These are phyloP conservation scores for Pilatotrama ljubarskyi DNA, from an alignment of 768 basidiomycete species.

Conservation along the genomic window DNA sequence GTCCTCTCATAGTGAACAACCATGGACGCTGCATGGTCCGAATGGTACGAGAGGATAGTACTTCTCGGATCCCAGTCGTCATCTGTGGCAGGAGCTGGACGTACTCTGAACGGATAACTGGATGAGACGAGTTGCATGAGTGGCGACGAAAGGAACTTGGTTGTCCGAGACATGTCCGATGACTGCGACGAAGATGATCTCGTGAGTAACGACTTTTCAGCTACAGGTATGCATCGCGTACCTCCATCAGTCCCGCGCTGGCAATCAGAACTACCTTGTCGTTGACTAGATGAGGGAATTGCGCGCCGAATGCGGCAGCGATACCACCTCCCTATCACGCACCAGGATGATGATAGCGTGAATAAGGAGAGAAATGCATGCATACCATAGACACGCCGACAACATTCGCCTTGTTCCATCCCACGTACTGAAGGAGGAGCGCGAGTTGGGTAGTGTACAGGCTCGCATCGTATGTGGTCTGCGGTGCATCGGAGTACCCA, in stretches of 20 bases:
- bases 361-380: not conserved
- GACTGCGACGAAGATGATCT: constrained; percentile 39
- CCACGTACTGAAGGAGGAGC: constrained; percentile 74
- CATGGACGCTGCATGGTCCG: too few species aligned
- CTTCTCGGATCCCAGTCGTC: not conserved
- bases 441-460: constrained; percentile 81
- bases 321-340: constrained; percentile 66
- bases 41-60: not conserved
- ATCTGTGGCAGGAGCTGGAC: constrained; percentile 17
- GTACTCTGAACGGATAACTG: constrained; percentile 60
- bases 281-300: constrained; percentile 72
- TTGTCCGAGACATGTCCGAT: constrained; percentile 67
- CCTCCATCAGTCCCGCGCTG: constrained; percentile 70
- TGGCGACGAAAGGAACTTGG: constrained; percentile 78
- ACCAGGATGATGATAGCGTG: not conserved
- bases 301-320: constrained; percentile 65
- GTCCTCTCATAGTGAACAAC: too few species aligned
- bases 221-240: constrained; percentile 22
- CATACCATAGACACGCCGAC: constrained; percentile 77
- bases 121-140: constrained; percentile 67
- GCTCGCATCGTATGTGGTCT: constrained; percentile 60
- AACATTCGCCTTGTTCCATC: constrained; percentile 66
- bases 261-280: constrained; percentile 67
- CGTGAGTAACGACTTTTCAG: not conserved
- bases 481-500: constrained; percentile 81